Conservation (phyloP, 352 stramenopile genomes). For the Aphanomyces invadans region DNA sequence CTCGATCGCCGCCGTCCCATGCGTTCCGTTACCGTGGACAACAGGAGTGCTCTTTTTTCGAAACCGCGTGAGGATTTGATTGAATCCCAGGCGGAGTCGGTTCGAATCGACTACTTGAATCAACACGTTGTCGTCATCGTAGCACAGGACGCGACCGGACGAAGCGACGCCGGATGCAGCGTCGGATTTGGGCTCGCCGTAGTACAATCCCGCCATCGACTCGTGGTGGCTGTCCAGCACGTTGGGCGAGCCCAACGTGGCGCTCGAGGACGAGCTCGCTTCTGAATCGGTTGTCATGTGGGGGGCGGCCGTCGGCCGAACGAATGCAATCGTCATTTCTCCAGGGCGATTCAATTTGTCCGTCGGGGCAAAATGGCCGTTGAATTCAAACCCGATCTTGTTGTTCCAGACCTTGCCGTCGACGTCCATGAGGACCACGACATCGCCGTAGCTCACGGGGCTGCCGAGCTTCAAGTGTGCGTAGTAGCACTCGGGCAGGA, state of each 20-base stretch:
- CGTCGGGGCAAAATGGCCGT: conserved; percentile 59
- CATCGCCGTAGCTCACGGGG: conserved; percentile 71
- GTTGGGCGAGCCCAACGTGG: not conserved
- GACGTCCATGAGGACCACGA: conserved; percentile 71
- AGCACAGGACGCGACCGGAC: conserved; percentile 48
- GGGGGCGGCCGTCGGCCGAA: conserved; percentile 35
- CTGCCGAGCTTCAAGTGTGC: conserved; percentile 39
- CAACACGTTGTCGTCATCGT: conserved; percentile 64
- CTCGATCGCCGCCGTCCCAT: too few species aligned
- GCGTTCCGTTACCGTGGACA: conserved; percentile 45
- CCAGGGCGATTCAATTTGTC: conserved; percentile 49
- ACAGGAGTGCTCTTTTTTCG: conserved; percentile 50
- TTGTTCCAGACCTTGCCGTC: conserved; percentile 73
- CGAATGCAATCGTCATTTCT: conserved; percentile 77
- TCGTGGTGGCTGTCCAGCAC: not conserved
- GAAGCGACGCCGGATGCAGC: too few species aligned
- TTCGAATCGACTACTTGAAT: conserved; percentile 80
- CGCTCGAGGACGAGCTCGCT: too few species aligned
- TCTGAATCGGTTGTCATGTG: conserved; percentile 26
- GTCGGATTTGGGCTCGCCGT: not conserved
- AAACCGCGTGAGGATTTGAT: conserved; percentile 73
- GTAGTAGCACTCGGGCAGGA: conserved; percentile 48
- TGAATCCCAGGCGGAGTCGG: conserved; percentile 71
- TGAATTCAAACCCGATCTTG: conserved; percentile 78
- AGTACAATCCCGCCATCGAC: not conserved